Conservation (phyloP, 176 grass and related monocot genomes). For the Oryza meyeriana region DNA sequence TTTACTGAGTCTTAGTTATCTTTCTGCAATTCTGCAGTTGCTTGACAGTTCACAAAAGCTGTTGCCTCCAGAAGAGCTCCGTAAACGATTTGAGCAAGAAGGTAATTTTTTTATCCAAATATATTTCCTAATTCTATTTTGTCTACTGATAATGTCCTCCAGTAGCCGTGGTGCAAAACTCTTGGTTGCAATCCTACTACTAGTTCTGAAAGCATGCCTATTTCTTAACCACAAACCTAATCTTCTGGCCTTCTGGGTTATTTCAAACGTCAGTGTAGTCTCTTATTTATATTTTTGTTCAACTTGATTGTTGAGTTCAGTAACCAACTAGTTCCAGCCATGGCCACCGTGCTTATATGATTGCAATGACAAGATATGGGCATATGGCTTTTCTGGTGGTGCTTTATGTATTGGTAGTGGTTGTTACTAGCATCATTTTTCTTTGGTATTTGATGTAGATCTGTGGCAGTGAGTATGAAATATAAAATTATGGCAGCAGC, state of each 20-base stretch:
- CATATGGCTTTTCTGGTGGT: background rate
- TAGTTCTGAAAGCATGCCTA: background rate
- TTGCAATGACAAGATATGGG: background rate
- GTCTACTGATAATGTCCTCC: background rate
- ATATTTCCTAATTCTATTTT: background rate
- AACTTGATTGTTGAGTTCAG: background rate
- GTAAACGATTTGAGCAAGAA: conserved; percentile 81
- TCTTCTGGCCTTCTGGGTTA: background rate
- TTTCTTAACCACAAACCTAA: background rate
- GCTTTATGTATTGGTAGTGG: background rate
- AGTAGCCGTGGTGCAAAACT: background rate
- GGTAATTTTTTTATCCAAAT: conserved; percentile 42
- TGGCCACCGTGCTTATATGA: background rate
- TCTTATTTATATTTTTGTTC: conserved; percentile 8
- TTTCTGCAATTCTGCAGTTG: conserved; percentile 70
- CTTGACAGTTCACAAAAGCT: conserved; percentile 86
- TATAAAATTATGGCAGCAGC: background rate
- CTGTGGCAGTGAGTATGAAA: background rate
- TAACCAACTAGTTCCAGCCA: background rate
- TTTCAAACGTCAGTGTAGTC: background rate
- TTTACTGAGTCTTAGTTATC: conserved; percentile 20
- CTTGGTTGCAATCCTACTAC: background rate
- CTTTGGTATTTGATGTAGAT: background rate
- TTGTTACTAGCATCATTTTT: background rate
- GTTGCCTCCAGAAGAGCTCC: conserved; percentile 65